Base-by-base conservation (phyloP, 2,329 filamentous ascomycete species). In the Aureobasidium sp. region DNA sequence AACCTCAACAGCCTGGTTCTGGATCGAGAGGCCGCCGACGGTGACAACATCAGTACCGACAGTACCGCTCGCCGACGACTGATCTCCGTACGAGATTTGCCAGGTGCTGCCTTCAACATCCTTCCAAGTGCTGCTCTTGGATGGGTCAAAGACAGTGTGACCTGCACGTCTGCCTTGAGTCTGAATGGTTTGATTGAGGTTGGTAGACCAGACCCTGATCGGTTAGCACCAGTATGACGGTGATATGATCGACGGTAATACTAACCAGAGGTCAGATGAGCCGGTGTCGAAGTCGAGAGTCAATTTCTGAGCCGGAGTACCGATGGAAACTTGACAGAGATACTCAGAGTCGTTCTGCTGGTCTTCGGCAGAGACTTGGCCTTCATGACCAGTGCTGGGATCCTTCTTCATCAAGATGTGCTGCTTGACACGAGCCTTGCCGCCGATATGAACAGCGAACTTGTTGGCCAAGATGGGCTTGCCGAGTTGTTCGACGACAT, bases 281-380 rank as follows among this genome's bases (percentile, higher is more conserved):
- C 86, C 86, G 40, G 86, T 88, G 69, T 90, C 87, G 63, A 89
- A 88, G 67, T 88, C 81, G 15, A 89, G 71, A 64, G 78, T 79
- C 57, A 75, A 65, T 47, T 74, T 83, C 74, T 89, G 86, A 1
- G 78, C 71, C 17, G 86, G 86, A 1, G 81, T 85, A 29, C 87
- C 87, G 62, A 90, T 84, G 15, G 74, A 69, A 27, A 89, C 81
- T 31, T 81, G 77, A 50, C 81, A 85, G 23, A 89, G 78, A 68
- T 89, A 88, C 73, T 82, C 73, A 6, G 81, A 75, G 64, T 89
- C 86, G 65, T 87, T 86, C 71, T 89, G 83, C 58, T 83, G 77
- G 68, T 89, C 86, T 25, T 87, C 79, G 6, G 60, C 11, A 59
- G 62, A 59, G 11, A 70, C 65, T n/a, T 66, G 57, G 11, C 67